phyloP scores from a whole-genome alignment of 192 early-diverging fungal genomes.

The Physocladia obscura region DNA sequence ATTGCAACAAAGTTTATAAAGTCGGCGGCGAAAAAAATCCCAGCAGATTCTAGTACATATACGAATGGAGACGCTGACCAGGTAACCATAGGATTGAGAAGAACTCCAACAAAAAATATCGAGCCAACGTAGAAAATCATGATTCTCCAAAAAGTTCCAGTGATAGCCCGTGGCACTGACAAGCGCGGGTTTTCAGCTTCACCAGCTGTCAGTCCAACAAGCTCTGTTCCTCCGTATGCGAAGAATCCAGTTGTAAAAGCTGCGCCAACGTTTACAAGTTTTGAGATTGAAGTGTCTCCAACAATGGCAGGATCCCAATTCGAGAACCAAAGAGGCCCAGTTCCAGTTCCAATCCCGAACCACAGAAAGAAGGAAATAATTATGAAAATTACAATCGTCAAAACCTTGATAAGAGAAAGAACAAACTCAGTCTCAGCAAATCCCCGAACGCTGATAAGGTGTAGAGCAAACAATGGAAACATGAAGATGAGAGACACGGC shows the following conservation, averaged over 20 bases:
- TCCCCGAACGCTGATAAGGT: constrained; percentile 57
- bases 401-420: constrained; percentile 79
- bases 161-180: constrained; percentile 32
- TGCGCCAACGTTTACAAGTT: too few species aligned
- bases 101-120: constrained; percentile 69
- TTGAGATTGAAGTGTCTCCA: too few species aligned
- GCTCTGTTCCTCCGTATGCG: constrained; percentile 50
- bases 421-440: constrained; percentile 77
- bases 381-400: constrained; percentile 80
- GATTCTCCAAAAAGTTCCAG: constrained; percentile 75
- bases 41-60: constrained; percentile 57
- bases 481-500: constrained; percentile 55
- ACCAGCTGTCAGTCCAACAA: constrained; percentile 85
- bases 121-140: constrained; percentile 68
- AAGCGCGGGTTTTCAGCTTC: constrained; percentile 81
- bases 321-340: constrained; percentile 32
- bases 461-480: constrained; percentile 56
- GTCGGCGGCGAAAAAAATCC: constrained; percentile 53
- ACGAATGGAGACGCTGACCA: constrained; percentile 68
- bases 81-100: constrained; percentile 68
- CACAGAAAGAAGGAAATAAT: constrained; percentile 72
- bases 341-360: constrained; percentile 54
- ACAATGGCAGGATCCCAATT: constrained; percentile 20
- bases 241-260: constrained; percentile 73
- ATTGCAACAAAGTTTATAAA: constrained; percentile 75